Evolutionary conservation across 129 eudicot species (phyloP), one percentile per base, ranked within the genome.

Genomic region (Flaveria trinervia): DNA sequence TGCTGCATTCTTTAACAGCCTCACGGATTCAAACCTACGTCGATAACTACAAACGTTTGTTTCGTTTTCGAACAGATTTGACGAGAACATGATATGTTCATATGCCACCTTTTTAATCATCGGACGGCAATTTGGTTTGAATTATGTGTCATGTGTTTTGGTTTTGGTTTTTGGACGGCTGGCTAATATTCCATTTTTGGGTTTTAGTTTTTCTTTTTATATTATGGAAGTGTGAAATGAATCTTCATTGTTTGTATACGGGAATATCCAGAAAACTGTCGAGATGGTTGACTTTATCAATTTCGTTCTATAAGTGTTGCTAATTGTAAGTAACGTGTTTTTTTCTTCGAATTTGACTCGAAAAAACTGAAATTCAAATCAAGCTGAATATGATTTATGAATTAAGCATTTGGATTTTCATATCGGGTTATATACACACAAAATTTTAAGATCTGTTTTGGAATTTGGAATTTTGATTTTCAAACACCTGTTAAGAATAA

Each of bases 91-190:
- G 48, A 43, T 64, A 30, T 20, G 12, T 39, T 77, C 30, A 25
- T 51, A 30, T 20, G 12, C 28, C 18, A 16, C 13, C 51, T 12
- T 65, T 46, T 20, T 30, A 65, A 49, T 50, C n/a, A 36, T 3
- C 55, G 74, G 81, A 77, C 81, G 81, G 81, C 81, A 77, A 66
- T 52, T 68, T 54, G 57, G 55, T 67, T 51, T 77, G 18, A 41
- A 77, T 66, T 33, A 33, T 54, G 16, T 50, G 55, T 77, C 68
- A 52, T 54, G 25, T 44, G 43, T 55, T 77, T 44, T 67, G 68
- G 44, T 26, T 67, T 41, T 15, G 68, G 44, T 26, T 67, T 41
- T 15, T 54, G 68, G 81, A 77, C 81, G 81, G 81, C 81, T 77
- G 81, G 81, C 81, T 77, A 69, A 16, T 76, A 18, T 76, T 50